Base-by-base conservation (phyloP, 306 rosid species). In the Cicer cuneatum region DNA sequence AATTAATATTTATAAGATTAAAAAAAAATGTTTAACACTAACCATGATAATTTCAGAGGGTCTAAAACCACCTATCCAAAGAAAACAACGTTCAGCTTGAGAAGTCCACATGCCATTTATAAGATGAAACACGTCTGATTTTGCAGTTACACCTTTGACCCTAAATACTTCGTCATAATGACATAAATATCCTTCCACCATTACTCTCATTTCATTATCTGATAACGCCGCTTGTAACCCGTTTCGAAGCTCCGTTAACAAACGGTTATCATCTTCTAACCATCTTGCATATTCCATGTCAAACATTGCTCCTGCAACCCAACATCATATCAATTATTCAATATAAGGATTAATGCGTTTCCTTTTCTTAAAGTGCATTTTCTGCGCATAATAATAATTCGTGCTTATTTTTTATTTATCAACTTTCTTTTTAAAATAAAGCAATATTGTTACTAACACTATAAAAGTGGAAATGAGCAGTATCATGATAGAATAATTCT, bases 11-110 rank as follows among this genome's bases (percentile, higher is more conserved):
- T n/a, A n/a, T n/a, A n/a, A n/a, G n/a, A n/a, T n/a, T n/a, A n/a
- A 19, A 19, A 19, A 0, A 1, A 19, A 19, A 2, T 19, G 21
- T 19, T 19, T 19, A 19, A 1, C 4, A 35, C 48, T 48, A 10
- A 93, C 98, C 98, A 82, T 84, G 45, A 93, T 91, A 57, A 93
- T 89, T 0, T 93, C 96, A 5, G 98, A 93, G 66, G 98, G 93
- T 39, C 89, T 74, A 33, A 93, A 91, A 24, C 98, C 98, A 29
- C 94, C 97, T 39, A 93, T 93, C 97, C 98, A 91, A 35, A 88
- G 87, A 86, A 93, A 91, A 81, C 96, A 93, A 5, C 97, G 97
- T 83, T 93, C 98, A 8, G 94, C 97, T 7, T 91, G 91, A 43
- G 92, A 78, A 53, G 83, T 74, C 98, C 98, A 93, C 86, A 83